Base-by-base conservation (phyloP, 1,284 basidiomycete species). In the Pseudozyma pruni region DNA sequence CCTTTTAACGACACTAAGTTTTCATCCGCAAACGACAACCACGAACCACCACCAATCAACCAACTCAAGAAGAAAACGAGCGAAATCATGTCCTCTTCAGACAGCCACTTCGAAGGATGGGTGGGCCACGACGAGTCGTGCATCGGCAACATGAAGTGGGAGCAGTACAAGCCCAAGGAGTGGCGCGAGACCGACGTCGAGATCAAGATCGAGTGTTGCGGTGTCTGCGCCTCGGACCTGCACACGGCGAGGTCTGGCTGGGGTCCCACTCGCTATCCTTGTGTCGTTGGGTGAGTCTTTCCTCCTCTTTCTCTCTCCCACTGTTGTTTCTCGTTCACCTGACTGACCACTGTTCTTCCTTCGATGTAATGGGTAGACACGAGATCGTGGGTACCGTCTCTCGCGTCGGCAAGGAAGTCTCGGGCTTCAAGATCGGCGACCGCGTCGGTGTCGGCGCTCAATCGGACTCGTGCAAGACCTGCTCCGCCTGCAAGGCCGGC, bases 371-470 rank as follows among this genome's bases (percentile, higher is more conserved):
- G 22, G 17, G 6, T 10, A 55, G 85, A n/a, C 88, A 89, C 78
- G 88, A 89, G 81, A 88, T 89, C 58, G 84, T 87, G 48, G 88
- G 88, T 8, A 84, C 84, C 11, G 87, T 87, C 25, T 55, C 72
- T n/a, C 59, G 62, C 39, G 74, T 75, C 9, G 75, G 74, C 11
- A 62, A 53, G 17, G 85, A 87, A 38, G 87, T 88, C 35, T 84
- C 81, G 8, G 84, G 84, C 45, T 84, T 89, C 83, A 87, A 87
- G 73, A 83, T 87, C 35, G 88, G 88, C 47, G 86, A 89, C 72
- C 83, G 87, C 10, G 88, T 86, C 49, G 88, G 88, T 51, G 88
- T 89, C 8, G 88, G 89, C 17, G 88, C 88, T 1, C 86, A 87
- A 76, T 84, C 87, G 29, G 84, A 83, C 50, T 84, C 85, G 16